Conservation (phyloP, 1,284 basidiomycete species). For the Ceratobasidium sp. region DNA sequence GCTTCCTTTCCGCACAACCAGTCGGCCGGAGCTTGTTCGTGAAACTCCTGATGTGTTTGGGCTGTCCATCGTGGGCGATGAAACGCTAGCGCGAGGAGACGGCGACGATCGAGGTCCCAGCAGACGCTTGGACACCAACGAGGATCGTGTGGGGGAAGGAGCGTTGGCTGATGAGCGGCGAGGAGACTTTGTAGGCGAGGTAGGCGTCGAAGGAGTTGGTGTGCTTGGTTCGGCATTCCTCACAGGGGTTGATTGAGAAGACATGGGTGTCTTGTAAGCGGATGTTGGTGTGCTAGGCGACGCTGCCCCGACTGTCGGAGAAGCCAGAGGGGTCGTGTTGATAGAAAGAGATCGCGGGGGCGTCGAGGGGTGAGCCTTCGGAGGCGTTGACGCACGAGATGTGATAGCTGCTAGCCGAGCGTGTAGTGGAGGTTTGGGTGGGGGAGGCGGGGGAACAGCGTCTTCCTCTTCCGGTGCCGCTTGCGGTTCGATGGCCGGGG, state of each 20-base stretch:
- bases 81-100: conserved; percentile 5
- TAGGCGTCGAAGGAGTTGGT: conserved; percentile 7
- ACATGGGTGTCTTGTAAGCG: conserved; percentile 41
- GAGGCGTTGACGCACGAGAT: conserved; percentile 46
- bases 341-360: conserved; percentile 46
- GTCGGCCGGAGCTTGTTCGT: conserved; percentile 17
- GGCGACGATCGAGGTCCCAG: conserved; percentile 75
- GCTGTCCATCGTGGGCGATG: neutral
- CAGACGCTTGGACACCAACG: conserved; percentile 79
- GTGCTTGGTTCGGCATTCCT: conserved; percentile 6
- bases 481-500: neutral
- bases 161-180: conserved; percentile 17
- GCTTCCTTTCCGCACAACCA: conserved; percentile 2
- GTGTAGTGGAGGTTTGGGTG: conserved; percentile 29
- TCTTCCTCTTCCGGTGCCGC: neutral
- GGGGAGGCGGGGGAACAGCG: conserved; percentile 4
- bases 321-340: conserved; percentile 43
- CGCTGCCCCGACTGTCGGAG: conserved; percentile 47
- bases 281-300: conserved; percentile 54
- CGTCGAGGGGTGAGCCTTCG: conserved; percentile 40
- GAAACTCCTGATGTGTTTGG: neutral
- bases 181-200: conserved; percentile 7
- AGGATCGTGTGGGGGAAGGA: conserved; percentile 60
- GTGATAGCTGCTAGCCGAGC: conserved; percentile 36
- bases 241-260: conserved; percentile 18